Percentiles rank a stretch among this genome's conserved stretches.
These are phyloP conservation scores for Cystobasidium slooffiae DNA, from an alignment of 1,284 basidiomycete species.

Conservation along the genomic window DNA sequence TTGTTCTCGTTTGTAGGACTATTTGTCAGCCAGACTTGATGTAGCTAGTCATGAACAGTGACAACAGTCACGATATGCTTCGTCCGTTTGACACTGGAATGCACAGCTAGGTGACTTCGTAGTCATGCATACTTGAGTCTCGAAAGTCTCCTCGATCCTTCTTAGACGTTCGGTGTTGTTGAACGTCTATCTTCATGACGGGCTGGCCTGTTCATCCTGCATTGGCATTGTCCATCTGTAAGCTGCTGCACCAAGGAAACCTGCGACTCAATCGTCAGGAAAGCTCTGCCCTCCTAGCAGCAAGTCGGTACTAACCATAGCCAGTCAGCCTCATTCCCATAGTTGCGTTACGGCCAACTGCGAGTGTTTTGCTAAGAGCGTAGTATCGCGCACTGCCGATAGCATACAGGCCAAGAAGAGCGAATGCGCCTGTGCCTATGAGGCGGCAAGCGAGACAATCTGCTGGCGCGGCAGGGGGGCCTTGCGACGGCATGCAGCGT, in stretches of 20 bases:
- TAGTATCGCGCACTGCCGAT: conserved; percentile 36
- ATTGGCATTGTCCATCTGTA: conserved; percentile 30
- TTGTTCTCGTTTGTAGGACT: too few relatives aligned
- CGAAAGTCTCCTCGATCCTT: too few relatives aligned
- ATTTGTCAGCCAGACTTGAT: too few relatives aligned
- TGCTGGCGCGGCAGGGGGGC: not conserved
- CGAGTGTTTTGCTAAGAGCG: conserved; percentile 12
- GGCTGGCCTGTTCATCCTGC: not conserved
- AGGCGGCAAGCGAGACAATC: conserved; percentile 39
- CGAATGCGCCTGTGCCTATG: conserved; percentile 31
- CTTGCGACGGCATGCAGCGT: too few relatives aligned
- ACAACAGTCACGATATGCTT: too few relatives aligned
- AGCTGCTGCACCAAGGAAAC: conserved; percentile 35
- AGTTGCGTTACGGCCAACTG: conserved; percentile 19
- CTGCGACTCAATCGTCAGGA: not conserved
- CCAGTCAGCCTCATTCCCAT: conserved; percentile 26
- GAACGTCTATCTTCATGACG: not conserved
- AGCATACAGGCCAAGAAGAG: conserved; percentile 22
- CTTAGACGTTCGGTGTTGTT: too few relatives aligned
- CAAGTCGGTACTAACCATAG: conserved; percentile 1
- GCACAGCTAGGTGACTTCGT: too few relatives aligned
- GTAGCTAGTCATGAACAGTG: too few relatives aligned
- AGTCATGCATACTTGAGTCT: too few relatives aligned
- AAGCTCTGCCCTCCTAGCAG: not conserved
- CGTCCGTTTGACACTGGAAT: too few relatives aligned